Conservation (phyloP, 805 yeast genomes). For the Barnettozyma pratensis region DNA sequence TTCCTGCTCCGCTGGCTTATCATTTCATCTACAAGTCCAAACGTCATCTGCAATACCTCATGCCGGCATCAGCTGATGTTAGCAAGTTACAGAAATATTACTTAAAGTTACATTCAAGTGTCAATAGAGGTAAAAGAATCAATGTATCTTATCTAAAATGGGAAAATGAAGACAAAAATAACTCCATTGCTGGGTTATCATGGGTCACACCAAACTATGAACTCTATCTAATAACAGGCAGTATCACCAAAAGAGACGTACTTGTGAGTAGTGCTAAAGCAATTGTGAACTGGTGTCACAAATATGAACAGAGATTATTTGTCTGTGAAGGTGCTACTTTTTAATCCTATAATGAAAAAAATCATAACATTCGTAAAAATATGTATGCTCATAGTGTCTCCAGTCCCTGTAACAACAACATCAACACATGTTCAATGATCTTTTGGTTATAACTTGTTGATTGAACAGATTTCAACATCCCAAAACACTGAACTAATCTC, state of each 20-base stretch:
- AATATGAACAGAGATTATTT: slow-evolving; percentile 64
- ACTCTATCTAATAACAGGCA: slow-evolving; percentile 57
- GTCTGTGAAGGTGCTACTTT: slow-evolving; percentile 70
- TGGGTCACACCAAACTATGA: slow-evolving; percentile 61
- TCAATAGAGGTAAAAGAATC: slow-evolving; percentile 30
- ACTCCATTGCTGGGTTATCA: slow-evolving; percentile 36
- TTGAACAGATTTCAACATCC: slow-evolving; percentile 47
- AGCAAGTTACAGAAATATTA: slow-evolving; percentile 20
- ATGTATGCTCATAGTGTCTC: background rate
- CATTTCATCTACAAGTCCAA: slow-evolving; percentile 82
- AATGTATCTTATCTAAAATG: slow-evolving; percentile 43
- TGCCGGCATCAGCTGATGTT: slow-evolving; percentile 23
- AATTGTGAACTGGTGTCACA: slow-evolving; percentile 72
- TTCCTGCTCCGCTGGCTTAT: slow-evolving; percentile 53
- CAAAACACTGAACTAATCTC: slow-evolving; percentile 56
- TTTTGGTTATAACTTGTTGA: slow-evolving; percentile 52
- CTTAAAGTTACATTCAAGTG: slow-evolving; percentile 20
- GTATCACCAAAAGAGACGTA: slow-evolving; percentile 47
- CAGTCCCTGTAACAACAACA: slow-evolving; percentile 13
- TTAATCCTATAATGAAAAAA: slow-evolving; percentile 19
- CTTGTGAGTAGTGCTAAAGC: slow-evolving; percentile 57
- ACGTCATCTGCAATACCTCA: slow-evolving; percentile 58
- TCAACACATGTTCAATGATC: slow-evolving; percentile 42
- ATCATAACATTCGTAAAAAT: background rate
- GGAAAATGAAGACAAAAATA: slow-evolving; percentile 23